phyloP scores from a whole-genome alignment of 768 basidiomycete genomes.

The Lenzites betulinus region DNA sequence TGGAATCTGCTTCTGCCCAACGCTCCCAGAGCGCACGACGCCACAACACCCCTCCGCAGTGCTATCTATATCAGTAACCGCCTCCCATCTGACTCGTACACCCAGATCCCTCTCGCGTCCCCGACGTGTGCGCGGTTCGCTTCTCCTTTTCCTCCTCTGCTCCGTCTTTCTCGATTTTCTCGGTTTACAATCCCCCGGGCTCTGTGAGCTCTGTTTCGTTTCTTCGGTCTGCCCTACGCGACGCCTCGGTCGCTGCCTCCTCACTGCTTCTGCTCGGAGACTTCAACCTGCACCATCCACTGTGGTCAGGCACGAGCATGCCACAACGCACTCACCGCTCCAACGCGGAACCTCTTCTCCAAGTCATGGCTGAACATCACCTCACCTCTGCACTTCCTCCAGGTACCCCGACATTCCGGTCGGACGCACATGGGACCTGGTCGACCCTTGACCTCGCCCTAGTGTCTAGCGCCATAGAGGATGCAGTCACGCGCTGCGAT shows the following conservation, averaged over 20 bases:
- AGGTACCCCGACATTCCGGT: background rate
- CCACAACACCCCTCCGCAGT: background rate
- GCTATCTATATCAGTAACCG: background rate
- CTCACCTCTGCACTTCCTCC: background rate
- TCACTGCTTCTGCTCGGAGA: no score
- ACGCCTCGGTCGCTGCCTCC: no score
- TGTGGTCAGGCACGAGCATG: background rate
- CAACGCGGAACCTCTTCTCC: background rate
- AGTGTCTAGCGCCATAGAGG: background rate
- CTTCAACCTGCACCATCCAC: conserved; percentile 14
- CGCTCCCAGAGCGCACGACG: background rate
- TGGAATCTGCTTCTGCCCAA: background rate
- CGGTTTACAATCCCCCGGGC: no score
- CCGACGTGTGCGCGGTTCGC: no score
- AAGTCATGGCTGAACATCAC: background rate
- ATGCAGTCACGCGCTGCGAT: background rate
- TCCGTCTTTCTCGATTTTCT: no score
- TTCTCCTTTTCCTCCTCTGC: no score
- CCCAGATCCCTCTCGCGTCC: background rate
- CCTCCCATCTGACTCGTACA: background rate
- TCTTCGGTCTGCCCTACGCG: no score
- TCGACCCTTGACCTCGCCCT: conserved; percentile 8
- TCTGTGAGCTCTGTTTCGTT: no score
- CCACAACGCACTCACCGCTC: background rate
- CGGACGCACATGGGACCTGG: conserved; percentile 1